Evolutionary conservation across 306 rosid species (phyloP).

Genomic region (Ormosia semicastrata): DNA sequence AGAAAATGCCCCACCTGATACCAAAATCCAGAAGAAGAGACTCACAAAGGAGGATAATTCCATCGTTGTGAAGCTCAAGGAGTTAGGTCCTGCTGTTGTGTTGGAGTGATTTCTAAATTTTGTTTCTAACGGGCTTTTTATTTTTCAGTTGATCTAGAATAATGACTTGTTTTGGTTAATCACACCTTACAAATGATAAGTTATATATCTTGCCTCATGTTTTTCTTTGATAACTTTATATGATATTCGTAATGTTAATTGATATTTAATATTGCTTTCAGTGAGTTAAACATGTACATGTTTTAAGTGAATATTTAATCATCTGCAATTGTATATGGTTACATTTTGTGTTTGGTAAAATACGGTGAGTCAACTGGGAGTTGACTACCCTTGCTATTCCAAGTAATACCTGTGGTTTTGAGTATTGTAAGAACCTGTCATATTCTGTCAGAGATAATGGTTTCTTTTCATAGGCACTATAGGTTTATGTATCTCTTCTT

Average conservation of each 20-base stretch:
- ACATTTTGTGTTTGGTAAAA: too few relatives aligned
- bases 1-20: not conserved
- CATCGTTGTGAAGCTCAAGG: constrained; percentile 19
- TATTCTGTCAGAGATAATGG: too few relatives aligned
- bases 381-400: too few relatives aligned
- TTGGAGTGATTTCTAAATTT: not conserved
- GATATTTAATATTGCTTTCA: not conserved
- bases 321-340: too few relatives aligned
- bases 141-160: not conserved
- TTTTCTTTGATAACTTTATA: not conserved
- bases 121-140: not conserved
- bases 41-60: constrained; percentile 4
- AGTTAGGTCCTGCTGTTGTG: constrained; percentile 11
- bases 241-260: not conserved
- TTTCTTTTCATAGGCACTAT: too few relatives aligned
- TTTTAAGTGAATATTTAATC: too few relatives aligned
- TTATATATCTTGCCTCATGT: too few relatives aligned
- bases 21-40: constrained; percentile 8
- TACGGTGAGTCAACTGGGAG: too few relatives aligned
- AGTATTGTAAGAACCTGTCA: too few relatives aligned
- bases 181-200: not conserved
- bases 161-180: not conserved
- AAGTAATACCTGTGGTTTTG: too few relatives aligned
- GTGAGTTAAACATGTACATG: not conserved
- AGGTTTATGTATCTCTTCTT: too few relatives aligned